Base-by-base conservation (phyloP, 352 stramenopile genomes). In the Phytopythium sindhum region DNA sequence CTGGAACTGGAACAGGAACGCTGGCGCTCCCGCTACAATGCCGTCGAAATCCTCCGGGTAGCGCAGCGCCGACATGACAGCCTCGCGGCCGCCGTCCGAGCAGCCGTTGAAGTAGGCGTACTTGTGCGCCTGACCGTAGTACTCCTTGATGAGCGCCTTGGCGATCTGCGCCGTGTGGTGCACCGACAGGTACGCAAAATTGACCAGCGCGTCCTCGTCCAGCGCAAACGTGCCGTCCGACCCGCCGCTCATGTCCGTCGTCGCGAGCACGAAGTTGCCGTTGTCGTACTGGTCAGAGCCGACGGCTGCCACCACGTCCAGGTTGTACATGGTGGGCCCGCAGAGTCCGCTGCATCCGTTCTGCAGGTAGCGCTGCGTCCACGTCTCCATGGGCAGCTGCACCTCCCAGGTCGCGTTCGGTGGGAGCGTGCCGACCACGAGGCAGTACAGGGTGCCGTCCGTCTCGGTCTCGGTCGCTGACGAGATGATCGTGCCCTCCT, bases 91-190 rank as follows among this genome's bases (percentile, higher is more conserved):
- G 37, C 73, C 73, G 10, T 80, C 73, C 3, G 73, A 80, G 61
- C 73, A 80, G 24, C 73, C 70, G 57, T 70, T 80, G 61, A 82
- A 82, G 65, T 83, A 83, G 42, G 72, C 73, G 45, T 76, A 80
- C 42, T 55, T 60, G 42, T 50, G 64, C 19, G 65, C 65, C 57
- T 80, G 74, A 8, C 69, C 72, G 56, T 83, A 78, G 64, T 73
- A 83, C 31, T 60, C 33, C 44, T 70, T 60, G 55, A 80, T 80
- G 44, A 83, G 61, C 56, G 72, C 54, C 67, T 83, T 83, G 42
- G 74, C 65, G 4, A 65, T 63, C 35, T 75, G 47, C 0, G 74
- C 67, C 19, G 71, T 78, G 61, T 70, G 63, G 62, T 83, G 74
- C 37, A 78, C 72, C 29, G 74, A 70, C 33, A 71, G 51, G 42